Evolutionary conservation across 768 basidiomycete species (phyloP), one percentile per base, ranked within the genome.

Genomic region (Pleurotus pulmonarius): DNA sequence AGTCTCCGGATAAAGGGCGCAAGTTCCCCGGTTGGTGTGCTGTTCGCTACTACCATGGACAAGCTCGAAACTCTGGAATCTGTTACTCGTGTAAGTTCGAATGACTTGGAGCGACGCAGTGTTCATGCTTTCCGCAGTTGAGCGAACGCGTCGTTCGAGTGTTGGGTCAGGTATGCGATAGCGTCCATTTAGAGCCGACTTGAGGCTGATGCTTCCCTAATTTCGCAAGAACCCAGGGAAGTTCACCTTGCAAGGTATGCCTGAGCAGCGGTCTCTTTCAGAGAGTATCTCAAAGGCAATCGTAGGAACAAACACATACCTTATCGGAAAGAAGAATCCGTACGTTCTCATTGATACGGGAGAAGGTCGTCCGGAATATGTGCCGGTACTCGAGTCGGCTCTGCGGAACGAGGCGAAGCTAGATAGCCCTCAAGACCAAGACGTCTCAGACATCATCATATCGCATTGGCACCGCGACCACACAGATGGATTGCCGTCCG

Each of bases 381-480:
- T 84, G 15, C 79, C 87, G 8, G 56, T 83, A 47, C 85, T 96
- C 40, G 75, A 83, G 58, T 73, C 78, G 12, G 85, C 86, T 20
- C 74, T 93, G n/a, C 67, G 70, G 44, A 56, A 59, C 61, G 22
- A 37, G 25, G 63, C 69, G 24, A 62, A 63, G 55, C 63, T 72
- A 8, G 58, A 64, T 39, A 68, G 80, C 51, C 66, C 74, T 5
- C 55, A 63, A 20, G 72, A 76, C 45, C 83, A 83, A 6, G 80
- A 86, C 48, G 71, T 98, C 48, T 92, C 91, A 9, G 94, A 98
- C 66, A 91, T 98, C 70, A 76, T 98, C 64, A 76, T 98, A 55
- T 92, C 94, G 0, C 96, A 98, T 69, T 87, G 87, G 79, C 96
- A 98, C 67, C 73, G 75, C 26, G 96, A 98, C 71, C 96, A 98